phyloP scores from a whole-genome alignment of 2,329 filamentous ascomycete genomes.

The Fusarium aywerte region DNA sequence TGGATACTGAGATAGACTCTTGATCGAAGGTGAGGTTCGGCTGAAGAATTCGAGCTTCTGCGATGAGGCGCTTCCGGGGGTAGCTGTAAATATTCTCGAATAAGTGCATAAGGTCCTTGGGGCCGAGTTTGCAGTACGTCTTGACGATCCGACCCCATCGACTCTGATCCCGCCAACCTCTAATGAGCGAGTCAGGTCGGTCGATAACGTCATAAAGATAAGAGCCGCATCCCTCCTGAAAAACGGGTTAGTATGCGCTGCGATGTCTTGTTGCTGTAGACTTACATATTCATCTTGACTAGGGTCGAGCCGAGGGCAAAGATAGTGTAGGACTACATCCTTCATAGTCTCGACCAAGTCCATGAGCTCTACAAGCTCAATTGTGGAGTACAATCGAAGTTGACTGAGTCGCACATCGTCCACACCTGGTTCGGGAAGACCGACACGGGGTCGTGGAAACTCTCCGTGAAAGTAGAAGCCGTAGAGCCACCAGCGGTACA shows the following conservation, averaged over 20 bases:
- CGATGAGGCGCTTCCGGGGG: conserved; percentile 57
- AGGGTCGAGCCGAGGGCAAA: conserved; percentile 59
- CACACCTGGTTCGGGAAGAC: conserved; percentile 53
- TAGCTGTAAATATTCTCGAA: conserved; percentile 60
- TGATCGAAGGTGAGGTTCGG: conserved; percentile 58
- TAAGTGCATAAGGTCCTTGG: conserved; percentile 61
- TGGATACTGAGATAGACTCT: conserved; percentile 57
- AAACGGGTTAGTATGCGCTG: conserved; percentile 4
- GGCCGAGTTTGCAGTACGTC: conserved; percentile 62
- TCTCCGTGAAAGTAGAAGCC: conserved; percentile 63
- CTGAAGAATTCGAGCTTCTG: conserved; percentile 54
- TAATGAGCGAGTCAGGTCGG: conserved; percentile 48
- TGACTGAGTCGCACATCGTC: conserved; percentile 57
- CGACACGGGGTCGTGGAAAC: conserved; percentile 51
- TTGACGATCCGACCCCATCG: conserved; percentile 55
- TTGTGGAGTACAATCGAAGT: conserved; percentile 57
- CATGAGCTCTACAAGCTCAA: conserved; percentile 57
- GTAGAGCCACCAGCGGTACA: conserved; percentile 67
- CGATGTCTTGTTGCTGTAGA: not conserved
- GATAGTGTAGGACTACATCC: conserved; percentile 57
- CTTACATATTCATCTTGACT: conserved; percentile 51
- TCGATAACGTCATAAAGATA: conserved; percentile 42
- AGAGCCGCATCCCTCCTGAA: conserved; percentile 36
- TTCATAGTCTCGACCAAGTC: conserved; percentile 59
- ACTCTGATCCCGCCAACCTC: conserved; percentile 53